Conservation (phyloP, 2,329 filamentous ascomycete species). For the Fusarium algeriense region DNA sequence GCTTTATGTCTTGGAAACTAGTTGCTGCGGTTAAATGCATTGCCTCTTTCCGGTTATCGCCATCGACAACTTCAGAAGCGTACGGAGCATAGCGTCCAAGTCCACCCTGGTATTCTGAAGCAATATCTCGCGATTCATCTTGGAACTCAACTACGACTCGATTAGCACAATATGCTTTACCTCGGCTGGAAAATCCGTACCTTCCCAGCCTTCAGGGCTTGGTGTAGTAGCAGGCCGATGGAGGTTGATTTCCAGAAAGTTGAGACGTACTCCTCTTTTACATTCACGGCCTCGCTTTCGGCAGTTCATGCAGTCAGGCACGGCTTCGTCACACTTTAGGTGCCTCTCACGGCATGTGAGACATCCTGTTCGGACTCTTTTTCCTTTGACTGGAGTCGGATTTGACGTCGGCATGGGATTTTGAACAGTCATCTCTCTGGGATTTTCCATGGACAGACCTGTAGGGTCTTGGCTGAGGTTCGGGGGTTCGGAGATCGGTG, state of each 20-base stretch:
- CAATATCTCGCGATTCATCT: constrained; percentile 91
- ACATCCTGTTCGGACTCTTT: constrained; percentile 89
- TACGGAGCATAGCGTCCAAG: constrained; percentile 74
- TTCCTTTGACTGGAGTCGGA: constrained; percentile 59
- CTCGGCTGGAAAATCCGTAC: constrained; percentile 32
- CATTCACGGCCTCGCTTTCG: constrained; percentile 87
- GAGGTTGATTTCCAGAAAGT: constrained; percentile 89
- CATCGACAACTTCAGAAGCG: not conserved
- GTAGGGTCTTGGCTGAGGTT: constrained; percentile 13
- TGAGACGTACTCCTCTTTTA: constrained; percentile 86
- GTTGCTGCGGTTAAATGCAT: not conserved
- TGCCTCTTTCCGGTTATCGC: not conserved
- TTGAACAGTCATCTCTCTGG: constrained; percentile 28
- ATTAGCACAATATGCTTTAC: constrained; percentile 19
- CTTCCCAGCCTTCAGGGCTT: constrained; percentile 38
- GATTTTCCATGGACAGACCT: constrained; percentile 12
- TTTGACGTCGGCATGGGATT: constrained; percentile 18
- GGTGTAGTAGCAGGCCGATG: constrained; percentile 71
- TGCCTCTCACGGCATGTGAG: constrained; percentile 90
- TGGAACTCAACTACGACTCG: constrained; percentile 74
- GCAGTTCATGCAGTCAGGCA: constrained; percentile 78
- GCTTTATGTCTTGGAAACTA: not conserved
- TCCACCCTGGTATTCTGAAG: constrained; percentile 89
- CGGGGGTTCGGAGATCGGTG: constrained; percentile 21
- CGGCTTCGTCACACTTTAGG: constrained; percentile 88